Conservation (phyloP, 163 green algal species). For the Chlorella variabilis region DNA sequence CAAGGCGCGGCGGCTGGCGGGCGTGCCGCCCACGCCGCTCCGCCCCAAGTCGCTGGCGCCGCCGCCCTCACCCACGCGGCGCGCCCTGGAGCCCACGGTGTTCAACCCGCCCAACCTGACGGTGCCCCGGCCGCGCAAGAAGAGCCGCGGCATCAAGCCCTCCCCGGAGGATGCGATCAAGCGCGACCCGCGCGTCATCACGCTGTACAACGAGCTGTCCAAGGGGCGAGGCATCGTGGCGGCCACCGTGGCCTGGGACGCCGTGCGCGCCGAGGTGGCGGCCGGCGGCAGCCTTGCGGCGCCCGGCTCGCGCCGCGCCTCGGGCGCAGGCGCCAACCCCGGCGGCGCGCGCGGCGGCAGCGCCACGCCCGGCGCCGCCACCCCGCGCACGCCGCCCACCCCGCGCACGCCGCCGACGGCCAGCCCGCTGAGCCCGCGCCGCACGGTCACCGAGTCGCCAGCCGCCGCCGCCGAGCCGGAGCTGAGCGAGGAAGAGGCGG, state of each 20-base stretch:
- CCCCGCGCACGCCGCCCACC: neutral
- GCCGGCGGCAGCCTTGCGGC: neutral
- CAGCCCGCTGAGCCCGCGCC: neutral
- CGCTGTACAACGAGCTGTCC: conserved; percentile 39
- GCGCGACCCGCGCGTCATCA: conserved; percentile 23
- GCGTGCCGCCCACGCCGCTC: neutral
- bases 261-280: neutral
- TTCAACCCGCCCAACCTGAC: conserved; percentile 28
- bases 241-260: conserved; percentile 35
- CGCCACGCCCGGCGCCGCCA: neutral
- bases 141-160: conserved; percentile 2
- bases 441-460: neutral
- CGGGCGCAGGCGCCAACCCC: neutral
- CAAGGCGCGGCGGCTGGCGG: conserved; percentile 24
- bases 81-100: neutral
- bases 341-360: too few species aligned
- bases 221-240: conserved; percentile 31
- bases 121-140: conserved; percentile 2
- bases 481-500: conserved; percentile 10
- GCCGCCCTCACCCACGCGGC: neutral
- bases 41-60: neutral
- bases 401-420: neutral
- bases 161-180: conserved; percentile 25
- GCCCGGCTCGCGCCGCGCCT: too few species aligned
- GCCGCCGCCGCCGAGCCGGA: neutral